Conservation (phyloP, 495 filamentous ascomycete species). For the Neurospora pannonica region DNA sequence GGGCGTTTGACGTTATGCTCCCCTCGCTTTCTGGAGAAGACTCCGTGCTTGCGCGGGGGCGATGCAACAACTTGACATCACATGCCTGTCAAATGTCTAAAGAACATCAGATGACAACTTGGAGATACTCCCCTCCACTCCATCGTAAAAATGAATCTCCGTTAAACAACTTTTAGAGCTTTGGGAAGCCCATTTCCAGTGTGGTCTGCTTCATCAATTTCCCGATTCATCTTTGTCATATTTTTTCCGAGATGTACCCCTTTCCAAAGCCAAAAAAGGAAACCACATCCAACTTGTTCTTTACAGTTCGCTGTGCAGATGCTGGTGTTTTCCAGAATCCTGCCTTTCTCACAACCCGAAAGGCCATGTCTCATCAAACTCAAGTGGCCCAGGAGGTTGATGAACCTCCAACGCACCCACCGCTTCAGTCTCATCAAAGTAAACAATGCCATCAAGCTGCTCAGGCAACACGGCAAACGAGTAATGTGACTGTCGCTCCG, state of each 20-base stretch:
- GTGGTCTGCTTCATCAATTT: neutral
- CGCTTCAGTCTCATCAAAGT: slow-evolving; percentile 46
- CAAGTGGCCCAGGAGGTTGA: slow-evolving; percentile 38
- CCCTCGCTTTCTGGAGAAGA: neutral
- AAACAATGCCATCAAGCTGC: slow-evolving; percentile 49
- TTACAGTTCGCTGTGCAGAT: neutral
- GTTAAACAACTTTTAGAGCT: neutral
- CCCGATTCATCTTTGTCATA: neutral
- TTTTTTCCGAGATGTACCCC: neutral
- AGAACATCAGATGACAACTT: neutral
- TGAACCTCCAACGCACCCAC: slow-evolving; percentile 42
- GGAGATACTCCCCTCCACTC: neutral
- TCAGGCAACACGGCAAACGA: slow-evolving; percentile 42
- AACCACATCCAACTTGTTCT: neutral
- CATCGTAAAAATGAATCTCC: neutral
- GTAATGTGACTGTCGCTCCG: slow-evolving; percentile 47
- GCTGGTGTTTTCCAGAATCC: neutral
- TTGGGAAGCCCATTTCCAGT: neutral
- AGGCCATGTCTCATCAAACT: slow-evolving; percentile 47
- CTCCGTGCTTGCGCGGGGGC: neutral
- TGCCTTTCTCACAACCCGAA: slow-evolving; percentile 36
- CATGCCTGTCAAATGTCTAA: neutral
- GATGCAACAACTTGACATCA: neutral
- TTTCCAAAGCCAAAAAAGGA: neutral
- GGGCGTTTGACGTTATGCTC: neutral